Conservation (phyloP, 306 rosid genomes). For the Quercus wislizeni region DNA sequence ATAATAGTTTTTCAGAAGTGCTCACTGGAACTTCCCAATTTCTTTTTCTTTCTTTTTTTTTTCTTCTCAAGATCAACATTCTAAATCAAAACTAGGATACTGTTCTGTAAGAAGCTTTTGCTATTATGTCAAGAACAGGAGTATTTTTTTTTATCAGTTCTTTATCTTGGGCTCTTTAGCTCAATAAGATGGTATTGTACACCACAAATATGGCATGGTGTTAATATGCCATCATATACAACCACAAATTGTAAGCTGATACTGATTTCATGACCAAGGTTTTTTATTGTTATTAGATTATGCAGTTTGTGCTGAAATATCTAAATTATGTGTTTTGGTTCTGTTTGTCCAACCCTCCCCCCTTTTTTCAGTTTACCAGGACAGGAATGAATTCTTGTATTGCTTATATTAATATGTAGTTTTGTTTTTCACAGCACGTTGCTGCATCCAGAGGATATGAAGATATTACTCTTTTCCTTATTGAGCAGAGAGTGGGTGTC, state of each 20-base stretch:
- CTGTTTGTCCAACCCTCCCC: not conserved
- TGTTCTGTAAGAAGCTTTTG: not conserved
- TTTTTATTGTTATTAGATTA: not conserved
- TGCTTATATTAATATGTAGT: conserved; percentile 5
- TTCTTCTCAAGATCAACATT: too few species aligned
- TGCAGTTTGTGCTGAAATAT: not conserved
- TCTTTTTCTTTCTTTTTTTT: too few species aligned
- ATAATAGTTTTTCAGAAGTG: too few species aligned
- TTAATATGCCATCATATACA: not conserved
- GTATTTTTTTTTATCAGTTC: not conserved
- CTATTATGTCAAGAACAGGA: not conserved
- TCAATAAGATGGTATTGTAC: too few species aligned
- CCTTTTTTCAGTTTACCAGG: not conserved
- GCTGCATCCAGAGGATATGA: conserved; percentile 56
- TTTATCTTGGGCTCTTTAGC: not conserved
- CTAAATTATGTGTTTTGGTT: not conserved
- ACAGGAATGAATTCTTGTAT: not conserved
- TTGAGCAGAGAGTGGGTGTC: conserved; percentile 41
- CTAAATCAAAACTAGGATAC: not conserved
- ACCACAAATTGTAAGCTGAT: not conserved
- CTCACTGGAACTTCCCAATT: too few species aligned
- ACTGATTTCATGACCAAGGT: not conserved
- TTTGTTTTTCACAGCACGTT: conserved; percentile 39
- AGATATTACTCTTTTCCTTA: conserved; percentile 49
- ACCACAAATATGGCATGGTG: too few species aligned